Evolutionary conservation across 371 early-diverging fungal species (phyloP).

Genomic region (Saksenaea vasiformis): DNA sequence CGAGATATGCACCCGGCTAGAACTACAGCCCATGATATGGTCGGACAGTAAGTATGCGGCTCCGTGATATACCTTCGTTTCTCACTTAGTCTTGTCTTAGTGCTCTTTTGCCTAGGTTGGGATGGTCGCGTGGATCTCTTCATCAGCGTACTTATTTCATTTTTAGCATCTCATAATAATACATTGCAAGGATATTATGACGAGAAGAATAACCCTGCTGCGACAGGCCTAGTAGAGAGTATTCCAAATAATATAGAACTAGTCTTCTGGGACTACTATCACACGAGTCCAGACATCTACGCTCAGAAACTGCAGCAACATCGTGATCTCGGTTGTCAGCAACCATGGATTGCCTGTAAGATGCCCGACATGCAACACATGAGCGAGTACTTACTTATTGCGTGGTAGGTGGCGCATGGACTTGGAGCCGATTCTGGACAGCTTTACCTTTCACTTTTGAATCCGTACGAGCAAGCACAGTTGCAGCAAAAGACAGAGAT

Average conservation of each 20-base stretch:
- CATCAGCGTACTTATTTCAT: background rate
- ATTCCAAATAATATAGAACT: conserved; percentile 72
- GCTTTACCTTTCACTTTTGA: conserved; percentile 82
- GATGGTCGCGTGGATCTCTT: background rate
- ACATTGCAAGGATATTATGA: conserved; percentile 82
- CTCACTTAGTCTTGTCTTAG: conserved; percentile 22
- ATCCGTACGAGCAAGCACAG: conserved; percentile 71
- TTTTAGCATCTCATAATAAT: conserved; percentile 72
- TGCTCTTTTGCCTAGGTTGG: conserved; percentile 65
- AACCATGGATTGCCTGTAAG: conserved; percentile 79
- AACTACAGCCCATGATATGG: conserved; percentile 83
- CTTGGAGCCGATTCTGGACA: conserved; percentile 85
- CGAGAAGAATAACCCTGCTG: conserved; percentile 57
- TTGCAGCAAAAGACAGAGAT: conserved; percentile 62
- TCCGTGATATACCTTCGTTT: background rate
- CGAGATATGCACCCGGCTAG: conserved; percentile 65
- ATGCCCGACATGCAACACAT: background rate
- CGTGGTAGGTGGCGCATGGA: conserved; percentile 65
- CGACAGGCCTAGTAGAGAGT: conserved; percentile 53
- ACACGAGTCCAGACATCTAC: conserved; percentile 71
- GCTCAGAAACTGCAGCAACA: conserved; percentile 79
- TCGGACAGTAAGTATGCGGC: conserved; percentile 72
- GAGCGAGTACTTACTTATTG: background rate
- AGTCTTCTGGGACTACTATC: conserved; percentile 90
- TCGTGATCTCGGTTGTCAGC: conserved; percentile 73